Conservation (phyloP, 352 stramenopile species). For the Thraustotheca clavata region DNA sequence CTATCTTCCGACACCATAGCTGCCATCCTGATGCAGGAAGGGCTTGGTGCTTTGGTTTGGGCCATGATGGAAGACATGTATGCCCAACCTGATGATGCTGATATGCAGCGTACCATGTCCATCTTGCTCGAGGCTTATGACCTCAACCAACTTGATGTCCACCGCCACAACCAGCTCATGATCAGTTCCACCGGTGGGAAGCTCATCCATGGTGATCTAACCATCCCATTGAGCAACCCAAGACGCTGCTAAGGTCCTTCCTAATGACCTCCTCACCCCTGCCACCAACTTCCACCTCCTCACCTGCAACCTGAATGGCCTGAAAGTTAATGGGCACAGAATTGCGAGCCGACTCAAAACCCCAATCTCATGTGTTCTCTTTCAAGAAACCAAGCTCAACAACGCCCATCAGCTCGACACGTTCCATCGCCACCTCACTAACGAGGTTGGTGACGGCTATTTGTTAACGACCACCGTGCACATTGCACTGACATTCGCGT, state of each 20-base stretch:
- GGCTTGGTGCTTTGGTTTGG: too few relatives aligned
- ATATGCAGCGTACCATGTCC: too few relatives aligned
- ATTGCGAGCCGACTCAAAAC: neutral
- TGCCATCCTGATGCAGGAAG: too few relatives aligned
- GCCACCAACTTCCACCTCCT: neutral
- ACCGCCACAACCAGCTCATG: too few relatives aligned
- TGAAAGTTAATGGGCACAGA: neutral
- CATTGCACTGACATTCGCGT: neutral
- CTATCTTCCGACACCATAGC: too few relatives aligned
- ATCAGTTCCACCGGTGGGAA: too few relatives aligned
- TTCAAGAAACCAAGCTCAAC: slow-evolving; percentile 3
- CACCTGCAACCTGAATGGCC: slow-evolving; percentile 12
- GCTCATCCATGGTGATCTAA: too few relatives aligned
- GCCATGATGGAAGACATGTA: too few relatives aligned
- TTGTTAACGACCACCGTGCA: neutral
- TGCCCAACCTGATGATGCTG: too few relatives aligned
- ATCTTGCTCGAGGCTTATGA: too few relatives aligned
- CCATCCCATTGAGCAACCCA: too few relatives aligned
- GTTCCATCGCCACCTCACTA: slow-evolving; percentile 5
- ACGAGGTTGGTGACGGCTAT: neutral
- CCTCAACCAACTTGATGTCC: too few relatives aligned
- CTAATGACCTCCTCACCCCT: neutral
- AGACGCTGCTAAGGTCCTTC: neutral
- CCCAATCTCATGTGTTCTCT: neutral
- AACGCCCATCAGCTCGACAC: neutral